Evolutionary conservation across 2,329 filamentous ascomycete species (phyloP).

Genomic region (Pestalotiopsis sp.): DNA sequence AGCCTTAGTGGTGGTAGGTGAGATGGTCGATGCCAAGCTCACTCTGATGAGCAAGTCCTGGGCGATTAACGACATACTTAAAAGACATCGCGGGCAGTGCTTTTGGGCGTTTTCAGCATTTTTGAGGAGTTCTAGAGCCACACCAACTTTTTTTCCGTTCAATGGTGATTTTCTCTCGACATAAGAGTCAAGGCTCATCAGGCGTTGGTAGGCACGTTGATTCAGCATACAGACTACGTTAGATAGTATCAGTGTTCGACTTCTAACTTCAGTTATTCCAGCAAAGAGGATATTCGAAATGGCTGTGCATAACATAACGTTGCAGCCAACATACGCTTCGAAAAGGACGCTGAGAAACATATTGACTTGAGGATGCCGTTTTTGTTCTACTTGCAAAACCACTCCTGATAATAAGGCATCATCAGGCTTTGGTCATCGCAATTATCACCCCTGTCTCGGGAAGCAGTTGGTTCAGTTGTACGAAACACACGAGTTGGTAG

Average conservation of each 20-base stretch:
- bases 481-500: too few species aligned
- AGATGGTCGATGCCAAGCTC: not conserved
- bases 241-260: not conserved
- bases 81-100: not conserved
- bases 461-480: too few species aligned
- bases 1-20: constrained; percentile 43
- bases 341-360: too few species aligned
- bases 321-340: too few species aligned
- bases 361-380: too few species aligned
- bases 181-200: not conserved
- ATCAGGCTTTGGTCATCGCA: too few species aligned
- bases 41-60: not conserved
- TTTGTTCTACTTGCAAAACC: too few species aligned
- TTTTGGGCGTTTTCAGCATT: constrained; percentile 2
- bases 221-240: not conserved
- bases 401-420: too few species aligned
- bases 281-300: too few species aligned
- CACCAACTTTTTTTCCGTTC: not conserved
- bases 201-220: not conserved
- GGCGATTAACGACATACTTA: not conserved
- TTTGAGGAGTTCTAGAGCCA: not conserved
- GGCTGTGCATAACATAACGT: too few species aligned
- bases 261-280: not conserved
- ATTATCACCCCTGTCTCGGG: too few species aligned
- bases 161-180: not conserved